These are phyloP conservation scores for Auriscalpium orientale DNA, from an alignment of 768 basidiomycete species.

Conservation along the genomic window DNA sequence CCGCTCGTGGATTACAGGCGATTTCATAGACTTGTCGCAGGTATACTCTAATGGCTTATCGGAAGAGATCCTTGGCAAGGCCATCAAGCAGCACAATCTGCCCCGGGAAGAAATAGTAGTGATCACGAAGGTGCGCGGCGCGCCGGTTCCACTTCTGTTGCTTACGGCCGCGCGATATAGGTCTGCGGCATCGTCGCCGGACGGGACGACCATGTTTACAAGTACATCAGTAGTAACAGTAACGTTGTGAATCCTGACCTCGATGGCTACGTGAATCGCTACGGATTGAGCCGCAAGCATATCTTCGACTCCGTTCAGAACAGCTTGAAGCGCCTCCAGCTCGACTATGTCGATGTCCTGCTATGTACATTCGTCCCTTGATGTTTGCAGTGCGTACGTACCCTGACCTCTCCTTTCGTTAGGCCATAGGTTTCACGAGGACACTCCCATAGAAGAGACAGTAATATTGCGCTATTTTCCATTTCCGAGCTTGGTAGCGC, in stretches of 20 bases:
- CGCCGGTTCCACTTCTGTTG: background rate
- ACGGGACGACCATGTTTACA: background rate
- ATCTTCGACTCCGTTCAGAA: slow-evolving; percentile 48
- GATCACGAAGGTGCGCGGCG: slow-evolving; percentile 40
- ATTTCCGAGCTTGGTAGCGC: background rate
- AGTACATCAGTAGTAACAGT: slow-evolving; percentile 22
- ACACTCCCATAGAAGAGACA: slow-evolving; percentile 34
- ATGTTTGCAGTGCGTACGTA: background rate
- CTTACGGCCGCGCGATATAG: background rate
- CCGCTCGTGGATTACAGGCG: background rate
- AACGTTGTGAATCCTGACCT: slow-evolving; percentile 28
- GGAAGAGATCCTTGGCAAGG: slow-evolving; percentile 64
- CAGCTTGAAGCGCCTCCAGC: slow-evolving; percentile 33
- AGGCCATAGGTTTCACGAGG: slow-evolving; percentile 29
- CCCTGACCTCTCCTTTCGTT: slow-evolving; percentile 4
- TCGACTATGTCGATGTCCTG: slow-evolving; percentile 52
- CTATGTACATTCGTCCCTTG: slow-evolving; percentile 29
- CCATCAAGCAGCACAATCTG: slow-evolving; percentile 55
- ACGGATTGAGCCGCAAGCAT: slow-evolving; percentile 37
- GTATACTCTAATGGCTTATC: slow-evolving; percentile 60
- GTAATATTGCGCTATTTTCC: slow-evolving; percentile 2
- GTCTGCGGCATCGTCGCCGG: background rate
- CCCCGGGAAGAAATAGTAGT: slow-evolving; percentile 72
- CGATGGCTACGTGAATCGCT: slow-evolving; percentile 28
- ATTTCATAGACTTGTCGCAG: slow-evolving; percentile 30